Evolutionary conservation across 768 basidiomycete genomes (phyloP).

Genomic region (Boletus reticulatus): DNA sequence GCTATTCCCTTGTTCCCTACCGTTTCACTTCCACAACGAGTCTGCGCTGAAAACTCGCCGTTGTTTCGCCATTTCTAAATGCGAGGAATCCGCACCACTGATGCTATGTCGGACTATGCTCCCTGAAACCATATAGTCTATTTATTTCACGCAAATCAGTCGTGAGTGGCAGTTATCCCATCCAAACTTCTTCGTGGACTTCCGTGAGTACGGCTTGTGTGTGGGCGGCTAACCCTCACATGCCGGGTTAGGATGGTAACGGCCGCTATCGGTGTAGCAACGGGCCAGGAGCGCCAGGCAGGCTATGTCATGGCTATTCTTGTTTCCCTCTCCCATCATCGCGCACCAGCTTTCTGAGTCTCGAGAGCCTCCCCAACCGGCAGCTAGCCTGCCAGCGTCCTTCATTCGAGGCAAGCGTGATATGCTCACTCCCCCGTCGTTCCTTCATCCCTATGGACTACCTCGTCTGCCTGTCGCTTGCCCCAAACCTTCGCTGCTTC

Average conservation of each 20-base stretch:
- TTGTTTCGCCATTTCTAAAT: background rate
- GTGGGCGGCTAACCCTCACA: background rate
- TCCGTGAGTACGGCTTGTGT: background rate
- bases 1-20: too few species aligned
- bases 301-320: slow-evolving; percentile 4
- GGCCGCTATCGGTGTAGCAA: slow-evolving; percentile 18
- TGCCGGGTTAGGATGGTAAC: slow-evolving; percentile 17
- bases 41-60: background rate
- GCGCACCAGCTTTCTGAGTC: slow-evolving; percentile 7
- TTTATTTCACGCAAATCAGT: background rate
- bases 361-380: slow-evolving; percentile 18
- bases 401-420: slow-evolving; percentile 29
- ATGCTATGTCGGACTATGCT: background rate
- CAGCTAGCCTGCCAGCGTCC: slow-evolving; percentile 48
- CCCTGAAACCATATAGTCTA: background rate
- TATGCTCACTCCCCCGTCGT: slow-evolving; percentile 32
- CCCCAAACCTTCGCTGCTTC: slow-evolving; percentile 69
- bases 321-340: slow-evolving; percentile 26
- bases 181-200: background rate
- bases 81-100: background rate
- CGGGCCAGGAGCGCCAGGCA: background rate
- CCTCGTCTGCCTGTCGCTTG: slow-evolving; percentile 65
- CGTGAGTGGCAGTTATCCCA: background rate
- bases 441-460: slow-evolving; percentile 23
- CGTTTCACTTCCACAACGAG: background rate